Base-by-base conservation (phyloP, 192 early-diverging fungal species). In the Kickxella alabastrina region DNA sequence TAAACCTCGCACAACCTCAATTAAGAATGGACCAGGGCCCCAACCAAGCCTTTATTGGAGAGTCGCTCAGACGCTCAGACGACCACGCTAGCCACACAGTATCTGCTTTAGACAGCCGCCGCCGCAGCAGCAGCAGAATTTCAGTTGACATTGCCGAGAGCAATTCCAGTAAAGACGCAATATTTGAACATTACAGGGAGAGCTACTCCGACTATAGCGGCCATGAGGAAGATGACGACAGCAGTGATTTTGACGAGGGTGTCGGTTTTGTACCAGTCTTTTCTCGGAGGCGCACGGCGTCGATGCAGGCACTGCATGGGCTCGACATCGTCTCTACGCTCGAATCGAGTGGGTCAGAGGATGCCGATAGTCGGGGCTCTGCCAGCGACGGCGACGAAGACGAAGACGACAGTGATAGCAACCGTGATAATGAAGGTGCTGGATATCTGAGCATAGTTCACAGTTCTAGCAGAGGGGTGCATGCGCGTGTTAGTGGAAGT, bases 221-320 rank as follows among this genome's bases (percentile, higher is more conserved):
- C 18, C 22, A 46, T 43, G 43, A 46, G 18, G 19, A 8, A 21
- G 34, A 25, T 34, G 41, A 50, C 22, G 49, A 59, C 17, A 31
- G 23, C 28, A 13, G 25, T 19, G 53, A 34, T 0, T 4, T 3
- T 3, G 45, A 21, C 38, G 14, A 23, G 22, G 22, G 23, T 17
- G 10, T 39, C 3, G 38, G 23, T 8, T 37, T 49, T 42, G 31
- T 43, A 47, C 52, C 70, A 3, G 19, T 39, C 10, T 62, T 66
- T 38, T 17, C 32, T 6, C 26, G 58, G 9, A 62, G 54, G 51
- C 70, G 70, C 51, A 66, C 70, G 7, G 70, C 70, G 14, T 74
- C 70, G 4, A 74, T 50, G 21, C 59, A 74, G 55, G 70, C 70
- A 9, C 42, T 74, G 44, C 59, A 35, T 28, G 55, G 49, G 4